A percentile compares a stretch with the other conserved stretches of the same genome.
These are phyloP conservation scores for Isoetes engelmannii DNA, from an alignment of 83 land plant species.

Conservation along the genomic window DNA sequence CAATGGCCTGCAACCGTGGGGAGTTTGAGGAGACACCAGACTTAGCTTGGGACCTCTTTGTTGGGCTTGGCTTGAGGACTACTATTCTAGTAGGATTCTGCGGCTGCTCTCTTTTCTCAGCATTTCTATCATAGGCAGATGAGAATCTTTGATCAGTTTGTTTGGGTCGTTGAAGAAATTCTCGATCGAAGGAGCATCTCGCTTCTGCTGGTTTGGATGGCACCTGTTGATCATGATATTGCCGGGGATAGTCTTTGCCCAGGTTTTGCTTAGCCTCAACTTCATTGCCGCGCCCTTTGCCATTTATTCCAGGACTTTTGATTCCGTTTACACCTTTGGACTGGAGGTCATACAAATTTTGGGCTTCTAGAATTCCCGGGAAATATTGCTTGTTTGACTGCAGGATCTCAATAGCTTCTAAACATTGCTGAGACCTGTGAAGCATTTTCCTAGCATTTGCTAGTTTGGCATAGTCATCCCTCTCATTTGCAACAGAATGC, in stretches of 20 bases:
- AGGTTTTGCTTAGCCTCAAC: not conserved
- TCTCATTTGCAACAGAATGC: no score
- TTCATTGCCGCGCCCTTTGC: no score
- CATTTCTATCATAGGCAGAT: not conserved
- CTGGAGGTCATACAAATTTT: not conserved
- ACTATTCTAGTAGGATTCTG: not conserved
- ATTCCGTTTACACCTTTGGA: no score
- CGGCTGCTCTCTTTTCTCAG: not conserved
- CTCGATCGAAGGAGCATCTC: no score
- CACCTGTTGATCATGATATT: not conserved
- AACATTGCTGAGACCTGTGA: no score
- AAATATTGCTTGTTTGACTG: constrained; percentile 6
- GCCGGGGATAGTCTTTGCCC: not conserved
- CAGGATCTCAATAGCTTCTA: constrained; percentile 5
- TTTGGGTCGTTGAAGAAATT: no score
- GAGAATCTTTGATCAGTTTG: no score
- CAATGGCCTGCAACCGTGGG: no score
- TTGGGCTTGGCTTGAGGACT: constrained; percentile 4
- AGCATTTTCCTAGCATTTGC: no score
- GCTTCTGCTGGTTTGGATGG: no score
- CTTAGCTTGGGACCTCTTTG: not conserved
- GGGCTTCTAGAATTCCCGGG: not conserved
- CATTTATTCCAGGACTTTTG: no score
- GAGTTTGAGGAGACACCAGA: not conserved
- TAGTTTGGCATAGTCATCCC: no score